Percentiles rank a stretch among this genome's conserved stretches.
phyloP scores from a whole-genome alignment of 129 eudicot genomes.

The Pseudognaphalium luteoalbum region DNA sequence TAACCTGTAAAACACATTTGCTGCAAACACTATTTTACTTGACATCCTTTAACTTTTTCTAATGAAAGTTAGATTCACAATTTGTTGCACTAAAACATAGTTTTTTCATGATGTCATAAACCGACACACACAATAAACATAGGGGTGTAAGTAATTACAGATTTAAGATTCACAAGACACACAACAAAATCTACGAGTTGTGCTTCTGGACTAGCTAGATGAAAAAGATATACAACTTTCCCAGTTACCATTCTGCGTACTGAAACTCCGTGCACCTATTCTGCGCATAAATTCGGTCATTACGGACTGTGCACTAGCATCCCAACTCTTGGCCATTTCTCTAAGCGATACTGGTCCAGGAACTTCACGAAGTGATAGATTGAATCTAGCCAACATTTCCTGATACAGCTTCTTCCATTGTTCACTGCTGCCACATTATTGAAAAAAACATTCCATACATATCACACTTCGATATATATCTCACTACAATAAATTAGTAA shows the following conservation, averaged over 20 bases:
- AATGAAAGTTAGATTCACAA: too few species aligned
- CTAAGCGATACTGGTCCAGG: slow-evolving; percentile 25
- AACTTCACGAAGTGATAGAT: not conserved
- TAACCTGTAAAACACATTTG: too few species aligned
- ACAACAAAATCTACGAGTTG: not conserved
- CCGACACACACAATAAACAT: not conserved
- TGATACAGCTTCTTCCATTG: slow-evolving; percentile 18
- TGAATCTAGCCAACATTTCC: slow-evolving; percentile 29
- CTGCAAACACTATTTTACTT: too few species aligned
- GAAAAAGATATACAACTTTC: slow-evolving; percentile 10
- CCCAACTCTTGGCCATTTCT: slow-evolving; percentile 42
- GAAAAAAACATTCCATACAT: not conserved
- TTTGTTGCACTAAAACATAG: not conserved
- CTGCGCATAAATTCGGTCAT: slow-evolving; percentile 23
- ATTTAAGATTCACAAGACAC: not conserved
- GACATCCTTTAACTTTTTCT: too few species aligned
- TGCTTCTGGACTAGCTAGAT: not conserved
- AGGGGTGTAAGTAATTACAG: not conserved
- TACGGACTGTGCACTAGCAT: slow-evolving; percentile 30
- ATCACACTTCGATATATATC: too few species aligned
- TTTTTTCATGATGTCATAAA: too few species aligned
- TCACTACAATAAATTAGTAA: too few species aligned
- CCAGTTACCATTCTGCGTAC: slow-evolving; percentile 13
- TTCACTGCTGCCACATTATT: slow-evolving; percentile 19
- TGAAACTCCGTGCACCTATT: slow-evolving; percentile 30